Conservation (phyloP, 2,329 filamentous ascomycete genomes). For the Neobulgaria alba region DNA sequence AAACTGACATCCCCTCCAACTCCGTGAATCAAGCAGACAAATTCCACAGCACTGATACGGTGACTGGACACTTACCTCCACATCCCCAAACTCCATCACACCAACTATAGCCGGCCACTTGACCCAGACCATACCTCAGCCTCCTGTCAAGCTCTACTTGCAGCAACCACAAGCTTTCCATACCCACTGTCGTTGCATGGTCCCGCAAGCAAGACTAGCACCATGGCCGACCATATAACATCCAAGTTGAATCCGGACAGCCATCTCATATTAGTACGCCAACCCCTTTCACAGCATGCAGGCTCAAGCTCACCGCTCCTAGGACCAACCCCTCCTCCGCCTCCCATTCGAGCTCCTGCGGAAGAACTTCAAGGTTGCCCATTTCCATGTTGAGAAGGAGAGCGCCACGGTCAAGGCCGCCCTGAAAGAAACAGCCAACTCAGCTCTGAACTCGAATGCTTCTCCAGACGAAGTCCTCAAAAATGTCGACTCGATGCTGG, state of each 20-base stretch:
- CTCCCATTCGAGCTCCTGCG: conserved; percentile 87
- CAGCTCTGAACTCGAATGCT: conserved; percentile 39
- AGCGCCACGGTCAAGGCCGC: conserved; percentile 52
- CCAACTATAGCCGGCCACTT: no score
- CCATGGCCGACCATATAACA: conserved; percentile 52
- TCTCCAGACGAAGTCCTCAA: conserved; percentile 68
- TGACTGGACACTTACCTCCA: no score
- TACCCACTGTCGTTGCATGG: no score
- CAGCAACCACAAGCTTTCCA: no score
- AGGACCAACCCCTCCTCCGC: conserved; percentile 92
- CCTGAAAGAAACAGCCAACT: conserved; percentile 49
- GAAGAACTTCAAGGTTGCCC: conserved; percentile 85
- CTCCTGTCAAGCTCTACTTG: background rate
- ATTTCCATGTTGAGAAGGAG: conserved; percentile 67
- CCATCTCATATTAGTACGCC: conserved; percentile 61
- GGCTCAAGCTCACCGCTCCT: conserved; percentile 11
- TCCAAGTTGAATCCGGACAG: conserved; percentile 65
- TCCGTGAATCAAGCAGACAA: no score
- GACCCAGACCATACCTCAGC: background rate
- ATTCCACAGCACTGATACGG: no score
- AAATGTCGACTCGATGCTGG: conserved; percentile 76
- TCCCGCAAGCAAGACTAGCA: conserved; percentile 5
- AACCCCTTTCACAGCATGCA: conserved; percentile 2
- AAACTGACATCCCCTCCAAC: no score
- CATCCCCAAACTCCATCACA: no score